Conservation (phyloP, 208 protist species). For the Crithidia fasciculata region DNA sequence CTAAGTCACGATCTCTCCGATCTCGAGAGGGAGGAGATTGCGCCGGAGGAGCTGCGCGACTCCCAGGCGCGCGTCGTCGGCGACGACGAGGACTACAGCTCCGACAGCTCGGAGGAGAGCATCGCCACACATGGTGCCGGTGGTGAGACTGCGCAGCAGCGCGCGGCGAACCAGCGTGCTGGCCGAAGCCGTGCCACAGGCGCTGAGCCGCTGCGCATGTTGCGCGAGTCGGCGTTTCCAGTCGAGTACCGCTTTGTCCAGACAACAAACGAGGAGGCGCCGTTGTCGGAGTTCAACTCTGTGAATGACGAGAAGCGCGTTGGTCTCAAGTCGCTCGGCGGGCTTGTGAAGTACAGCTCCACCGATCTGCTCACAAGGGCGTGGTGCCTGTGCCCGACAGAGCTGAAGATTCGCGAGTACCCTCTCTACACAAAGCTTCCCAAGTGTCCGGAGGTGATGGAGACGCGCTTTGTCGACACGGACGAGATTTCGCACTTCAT, state of each 20-base stretch:
- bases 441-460: conserved; percentile 39
- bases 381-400: conserved; percentile 33
- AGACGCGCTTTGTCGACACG: conserved; percentile 34
- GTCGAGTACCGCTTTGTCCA: conserved; percentile 37
- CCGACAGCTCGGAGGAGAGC: conserved; percentile 36
- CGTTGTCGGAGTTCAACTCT: conserved; percentile 14
- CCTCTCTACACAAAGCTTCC: conserved; percentile 37
- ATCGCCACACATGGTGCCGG: not conserved
- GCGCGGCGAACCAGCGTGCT: conserved; percentile 4
- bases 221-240: conserved; percentile 30
- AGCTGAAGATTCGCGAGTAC: conserved; percentile 32
- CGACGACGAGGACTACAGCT: conserved; percentile 41
- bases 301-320: conserved; percentile 33
- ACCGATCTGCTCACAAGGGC: conserved; percentile 30
- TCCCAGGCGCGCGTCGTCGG: conserved; percentile 15
- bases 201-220: conserved; percentile 20
- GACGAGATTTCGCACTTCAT: conserved; percentile 45
- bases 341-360: conserved; percentile 42
- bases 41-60: conserved; percentile 4
- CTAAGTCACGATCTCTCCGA: conserved; percentile 16
- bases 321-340: conserved; percentile 35
- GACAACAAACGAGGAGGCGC: conserved; percentile 7
- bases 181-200: conserved; percentile 7
- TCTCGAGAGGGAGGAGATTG: conserved; percentile 10
- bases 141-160: conserved; percentile 16